phyloP scores from a whole-genome alignment of 2,329 filamentous ascomycete genomes.

The Exophiala xenobiotica region DNA sequence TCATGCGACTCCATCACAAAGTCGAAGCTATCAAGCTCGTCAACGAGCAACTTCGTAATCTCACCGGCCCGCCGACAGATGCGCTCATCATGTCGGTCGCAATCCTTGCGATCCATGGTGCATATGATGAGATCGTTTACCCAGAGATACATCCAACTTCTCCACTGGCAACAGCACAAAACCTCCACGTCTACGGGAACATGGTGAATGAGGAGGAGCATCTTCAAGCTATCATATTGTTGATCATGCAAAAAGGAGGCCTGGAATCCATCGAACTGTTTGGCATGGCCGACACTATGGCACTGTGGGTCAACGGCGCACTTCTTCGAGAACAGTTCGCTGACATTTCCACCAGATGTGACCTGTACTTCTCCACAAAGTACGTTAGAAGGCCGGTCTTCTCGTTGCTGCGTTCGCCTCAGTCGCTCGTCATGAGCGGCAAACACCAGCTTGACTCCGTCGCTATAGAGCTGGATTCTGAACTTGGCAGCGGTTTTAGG shows the following conservation, averaged over 20 bases:
- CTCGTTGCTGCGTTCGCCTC: conserved; percentile 4
- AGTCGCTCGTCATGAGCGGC: conserved; percentile 16
- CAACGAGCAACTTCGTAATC: conserved; percentile 15
- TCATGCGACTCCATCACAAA: conserved; percentile 20
- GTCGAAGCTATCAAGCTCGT: conserved; percentile 21
- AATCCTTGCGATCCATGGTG: conserved; percentile 18
- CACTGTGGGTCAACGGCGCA: conserved; percentile 15
- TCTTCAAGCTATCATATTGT: conserved; percentile 14
- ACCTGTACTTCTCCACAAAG: conserved; percentile 25
- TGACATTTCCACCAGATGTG: conserved; percentile 11
- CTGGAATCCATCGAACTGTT: conserved; percentile 18
- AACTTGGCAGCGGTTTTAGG: conserved; percentile 22
- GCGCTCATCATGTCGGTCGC: conserved; percentile 22
- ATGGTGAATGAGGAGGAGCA: conserved; percentile 24
- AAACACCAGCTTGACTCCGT: conserved; percentile 17
- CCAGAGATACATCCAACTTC: conserved; percentile 15
- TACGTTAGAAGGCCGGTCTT: conserved; percentile 12
- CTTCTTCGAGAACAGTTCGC: neutral
- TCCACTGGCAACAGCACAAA: conserved; percentile 17
- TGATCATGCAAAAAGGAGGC: conserved; percentile 21
- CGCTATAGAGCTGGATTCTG: conserved; percentile 20
- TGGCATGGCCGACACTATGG: conserved; percentile 24
- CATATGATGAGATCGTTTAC: conserved; percentile 8
- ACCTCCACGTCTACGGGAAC: conserved; percentile 22
- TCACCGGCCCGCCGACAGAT: conserved; percentile 13